phyloP scores from a whole-genome alignment of 228 moss, liverwort and hornwort species.

The Sphagnum fallax region DNA sequence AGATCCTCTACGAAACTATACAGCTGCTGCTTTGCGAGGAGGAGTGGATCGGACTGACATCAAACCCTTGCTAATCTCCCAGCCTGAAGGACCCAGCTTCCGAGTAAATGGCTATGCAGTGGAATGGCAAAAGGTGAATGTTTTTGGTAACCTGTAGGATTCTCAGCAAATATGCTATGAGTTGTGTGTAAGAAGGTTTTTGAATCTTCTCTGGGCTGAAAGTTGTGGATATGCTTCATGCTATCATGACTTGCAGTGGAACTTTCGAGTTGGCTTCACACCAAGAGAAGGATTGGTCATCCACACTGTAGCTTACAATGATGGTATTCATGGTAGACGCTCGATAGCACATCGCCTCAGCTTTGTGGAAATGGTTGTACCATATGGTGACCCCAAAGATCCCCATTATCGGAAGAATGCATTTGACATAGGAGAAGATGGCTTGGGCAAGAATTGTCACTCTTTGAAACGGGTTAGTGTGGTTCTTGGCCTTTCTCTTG shows the following conservation, averaged over 20 bases:
- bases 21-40: slow-evolving; percentile 71
- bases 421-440: slow-evolving; percentile 96
- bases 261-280: slow-evolving; percentile 90
- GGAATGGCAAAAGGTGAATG: slow-evolving; percentile 86
- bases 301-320: slow-evolving; percentile 83
- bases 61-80: slow-evolving; percentile 76
- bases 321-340: slow-evolving; percentile 82
- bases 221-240: too few relatives aligned
- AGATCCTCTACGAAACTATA: slow-evolving; percentile 89
- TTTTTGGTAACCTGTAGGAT: too few relatives aligned
- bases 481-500: neutral
- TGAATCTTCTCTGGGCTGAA: neutral
- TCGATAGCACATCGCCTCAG: slow-evolving; percentile 83
- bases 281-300: slow-evolving; percentile 87
- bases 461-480: slow-evolving; percentile 68
- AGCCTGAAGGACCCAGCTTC: slow-evolving; percentile 95
- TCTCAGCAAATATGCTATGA: too few relatives aligned
- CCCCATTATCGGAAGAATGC: slow-evolving; percentile 95
- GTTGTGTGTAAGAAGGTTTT: too few relatives aligned
- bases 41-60: slow-evolving; percentile 76
- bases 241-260: slow-evolving; percentile 48
- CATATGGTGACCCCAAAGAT: slow-evolving; percentile 87
- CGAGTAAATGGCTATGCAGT: slow-evolving; percentile 91
- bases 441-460: slow-evolving; percentile 90
- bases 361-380: slow-evolving; percentile 97